Evolutionary conservation across 2,329 filamentous ascomycete species (phyloP), one percentile per base, ranked within the genome.

Genomic region (Piedraia hortae): DNA sequence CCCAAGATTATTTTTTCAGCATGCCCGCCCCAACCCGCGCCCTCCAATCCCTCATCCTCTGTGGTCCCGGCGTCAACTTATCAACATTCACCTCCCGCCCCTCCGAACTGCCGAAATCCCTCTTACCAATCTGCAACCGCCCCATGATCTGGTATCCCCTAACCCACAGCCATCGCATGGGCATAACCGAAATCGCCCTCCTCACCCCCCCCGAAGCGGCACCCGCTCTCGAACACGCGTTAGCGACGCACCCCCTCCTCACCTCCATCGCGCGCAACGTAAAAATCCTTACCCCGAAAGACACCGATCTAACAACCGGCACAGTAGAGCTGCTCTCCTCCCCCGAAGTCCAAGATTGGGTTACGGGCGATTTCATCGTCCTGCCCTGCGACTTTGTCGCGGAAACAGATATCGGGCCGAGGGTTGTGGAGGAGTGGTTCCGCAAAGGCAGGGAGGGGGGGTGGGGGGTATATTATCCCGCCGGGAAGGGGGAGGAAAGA

Each of bases 381-480:
- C 53, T 97, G 3, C 82, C 85, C 1, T 97, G 85, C 45, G 85
- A 97, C 42, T 54, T 97, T 4, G 66, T 97, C 17, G 91, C 78
- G 42, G 80, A 90, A 38, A 52, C 93, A n/a, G n/a, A n/a, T n/a
- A n/a, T n/a, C n/a, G 80, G 78, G 7, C 71, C 78, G 34, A 63
- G 68, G 29, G 54, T 93, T 11, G 49, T 89, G 2, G 77, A 91
- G 43, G 65, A 80, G 28, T 97, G 85, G 78, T 80, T 91, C 13
- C n/a, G 15, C 15, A 19, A n/a, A 14, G 14, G 12, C 15, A n/a
- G 12, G 29, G 71, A 71, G 44, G 78, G 80, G 18, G 85, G 77
- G 1, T 51, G 93, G 16, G 70, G 21, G 5, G 15, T 22, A 10
- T 22, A 16, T 16, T 22, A 22, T 11, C 21, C 72, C 4, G 93